These are phyloP conservation scores for Talaromyces stipitatus DNA, from an alignment of 495 filamentous ascomycete species.

Conservation along the genomic window DNA sequence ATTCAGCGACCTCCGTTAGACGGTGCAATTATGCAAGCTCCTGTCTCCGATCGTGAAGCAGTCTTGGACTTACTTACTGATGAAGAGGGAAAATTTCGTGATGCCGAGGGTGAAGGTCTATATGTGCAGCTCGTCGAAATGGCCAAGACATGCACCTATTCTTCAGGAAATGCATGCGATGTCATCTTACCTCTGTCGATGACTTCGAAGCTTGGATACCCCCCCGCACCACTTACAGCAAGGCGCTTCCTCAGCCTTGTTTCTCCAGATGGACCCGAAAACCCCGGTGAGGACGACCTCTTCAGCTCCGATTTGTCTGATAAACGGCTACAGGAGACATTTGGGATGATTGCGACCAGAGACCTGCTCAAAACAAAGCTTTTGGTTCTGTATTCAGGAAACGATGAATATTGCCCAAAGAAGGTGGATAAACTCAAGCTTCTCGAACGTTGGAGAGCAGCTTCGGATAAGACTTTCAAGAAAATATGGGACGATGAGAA, in stretches of 20 bases:
- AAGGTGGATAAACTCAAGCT: conserved; percentile 56
- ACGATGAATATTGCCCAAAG: conserved; percentile 63
- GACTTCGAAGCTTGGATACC: conserved; percentile 38
- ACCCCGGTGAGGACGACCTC: conserved; percentile 72
- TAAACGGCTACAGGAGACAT: conserved; percentile 48
- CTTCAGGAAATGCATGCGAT: conserved; percentile 37
- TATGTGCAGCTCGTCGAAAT: conserved; percentile 44
- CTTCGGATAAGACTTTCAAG: conserved; percentile 37
- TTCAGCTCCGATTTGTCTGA: conserved; percentile 75
- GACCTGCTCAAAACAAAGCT: conserved; percentile 45
- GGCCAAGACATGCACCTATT: conserved; percentile 34
- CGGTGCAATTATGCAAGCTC: conserved; percentile 77
- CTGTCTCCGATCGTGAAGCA: conserved; percentile 70
- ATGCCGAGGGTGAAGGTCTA: conserved; percentile 22
- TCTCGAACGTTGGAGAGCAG: conserved; percentile 59
- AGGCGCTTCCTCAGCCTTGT: conserved; percentile 59
- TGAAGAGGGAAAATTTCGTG: not conserved
- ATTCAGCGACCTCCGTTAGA: conserved; percentile 47
- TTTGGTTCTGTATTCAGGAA: conserved; percentile 55
- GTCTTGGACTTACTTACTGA: conserved; percentile 26
- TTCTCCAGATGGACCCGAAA: conserved; percentile 43
- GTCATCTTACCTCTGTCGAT: conserved; percentile 50
- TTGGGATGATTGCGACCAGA: conserved; percentile 51
- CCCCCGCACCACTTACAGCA: conserved; percentile 52
- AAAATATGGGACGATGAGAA: conserved; percentile 43